Base-by-base conservation (phyloP, 257 asterid genomes). In the Petunia axillaris region DNA sequence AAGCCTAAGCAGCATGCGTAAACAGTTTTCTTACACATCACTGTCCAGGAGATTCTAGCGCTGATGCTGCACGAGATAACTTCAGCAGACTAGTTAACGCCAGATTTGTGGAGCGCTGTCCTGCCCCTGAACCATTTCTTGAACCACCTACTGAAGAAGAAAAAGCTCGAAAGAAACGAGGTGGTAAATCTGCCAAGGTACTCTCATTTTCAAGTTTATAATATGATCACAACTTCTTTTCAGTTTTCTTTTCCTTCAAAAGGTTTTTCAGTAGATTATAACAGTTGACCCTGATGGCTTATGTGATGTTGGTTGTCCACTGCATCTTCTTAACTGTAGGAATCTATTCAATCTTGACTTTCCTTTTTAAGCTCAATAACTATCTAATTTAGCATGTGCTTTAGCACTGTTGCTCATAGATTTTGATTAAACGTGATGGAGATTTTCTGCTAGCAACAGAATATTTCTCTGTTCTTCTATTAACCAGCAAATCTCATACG, bases 71-170 rank as follows among this genome's bases (percentile, higher is more conserved):
- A 79, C 86, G 62, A 54, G 94, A 90, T 79, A 87, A 74, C 85
- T 90, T 95, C 87, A 83, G 39, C 52, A 88, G 71, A 84, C 97
- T 95, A 84, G 89, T 90, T 82, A 77, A 73, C 80, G 91, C 93
- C 55, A 87, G 91, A 71, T 92, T 90, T 82, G 84, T 95, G 85
- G 99, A 95, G 84, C 94, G 94, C 8, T 93, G 99, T 76, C 99
- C 99, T 35, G 93, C 88, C 76, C 95, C 97, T 79, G 97, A 87
- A 58, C 98, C 98, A 77, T 85, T 87, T 87, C 88, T 91, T 80
- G 85, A 80, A 58, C 92, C 93, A 83, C 86, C 89, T 52, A 4
- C 83, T 82, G 93, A 84, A 66, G 97, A 85, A n/a, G 92, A 87
- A 79, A 55, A 85, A 66, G 79, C 87, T 59, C 84, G 89, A 46